These are phyloP conservation scores for Camellia granthamiana DNA, from an alignment of 148 eudicot genomes.

Conservation along the genomic window DNA sequence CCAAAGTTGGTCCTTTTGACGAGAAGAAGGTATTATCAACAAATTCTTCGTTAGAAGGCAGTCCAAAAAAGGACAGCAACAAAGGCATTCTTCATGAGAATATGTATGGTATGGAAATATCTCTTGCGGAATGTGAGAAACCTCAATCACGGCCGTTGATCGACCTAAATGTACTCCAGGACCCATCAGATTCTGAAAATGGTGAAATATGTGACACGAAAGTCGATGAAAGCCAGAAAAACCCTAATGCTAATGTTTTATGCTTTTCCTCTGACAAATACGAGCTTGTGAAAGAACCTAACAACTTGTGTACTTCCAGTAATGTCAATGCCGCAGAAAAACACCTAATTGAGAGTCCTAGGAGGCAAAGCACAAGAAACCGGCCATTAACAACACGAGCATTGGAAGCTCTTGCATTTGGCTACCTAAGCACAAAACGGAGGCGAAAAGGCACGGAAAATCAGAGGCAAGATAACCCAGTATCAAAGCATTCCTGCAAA, in stretches of 20 bases:
- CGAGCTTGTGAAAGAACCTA: slow-evolving; percentile 15
- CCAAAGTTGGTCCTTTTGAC: slow-evolving; percentile 17
- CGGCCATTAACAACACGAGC: slow-evolving; percentile 50
- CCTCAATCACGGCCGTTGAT: slow-evolving; percentile 18
- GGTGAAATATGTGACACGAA: slow-evolving; percentile 12
- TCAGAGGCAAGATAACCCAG: slow-evolving; percentile 20
- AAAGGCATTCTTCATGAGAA: not conserved
- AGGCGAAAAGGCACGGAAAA: slow-evolving; percentile 15
- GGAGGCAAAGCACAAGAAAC: slow-evolving; percentile 48
- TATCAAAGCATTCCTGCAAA: slow-evolving; percentile 21
- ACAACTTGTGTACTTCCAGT: slow-evolving; percentile 5
- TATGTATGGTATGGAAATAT: not conserved
- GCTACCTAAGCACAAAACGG: slow-evolving; percentile 35
- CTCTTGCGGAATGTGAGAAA: slow-evolving; percentile 12
- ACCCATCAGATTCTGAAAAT: slow-evolving; percentile 25
- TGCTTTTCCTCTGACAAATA: not conserved
- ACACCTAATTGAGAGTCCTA: slow-evolving; percentile 16
- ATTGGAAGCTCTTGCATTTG: slow-evolving; percentile 46
- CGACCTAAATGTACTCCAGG: slow-evolving; percentile 36
- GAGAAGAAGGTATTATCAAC: slow-evolving; percentile 11
- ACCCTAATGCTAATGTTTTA: not conserved
- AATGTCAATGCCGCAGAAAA: slow-evolving; percentile 11
- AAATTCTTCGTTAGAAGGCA: slow-evolving; percentile 4
- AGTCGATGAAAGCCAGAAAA: not conserved
- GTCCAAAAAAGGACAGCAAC: slow-evolving; percentile 17